A percentile compares a stretch with the other conserved stretches of the same genome.
Evolutionary conservation across 1,284 basidiomycete genomes (phyloP).

Genomic region (Stereum hirsutum): DNA sequence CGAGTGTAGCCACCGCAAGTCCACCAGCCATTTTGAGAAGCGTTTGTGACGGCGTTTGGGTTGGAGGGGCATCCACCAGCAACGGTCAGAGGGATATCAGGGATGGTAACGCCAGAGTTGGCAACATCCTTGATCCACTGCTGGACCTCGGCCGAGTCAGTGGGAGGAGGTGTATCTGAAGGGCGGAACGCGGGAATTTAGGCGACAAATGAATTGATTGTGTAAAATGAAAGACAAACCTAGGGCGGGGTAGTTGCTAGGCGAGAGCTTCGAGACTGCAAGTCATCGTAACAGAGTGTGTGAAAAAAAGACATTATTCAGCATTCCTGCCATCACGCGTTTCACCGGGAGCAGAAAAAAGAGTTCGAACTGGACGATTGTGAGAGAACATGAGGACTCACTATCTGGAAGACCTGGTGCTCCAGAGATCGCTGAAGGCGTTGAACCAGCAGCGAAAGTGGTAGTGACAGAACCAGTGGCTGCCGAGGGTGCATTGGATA

Average conservation of each 20-base stretch:
- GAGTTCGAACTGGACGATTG: no score
- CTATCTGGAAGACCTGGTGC: conserved; percentile 44
- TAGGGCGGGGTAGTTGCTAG: conserved; percentile 59
- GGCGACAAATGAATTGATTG: no score
- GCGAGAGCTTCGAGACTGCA: conserved; percentile 29
- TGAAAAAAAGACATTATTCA: no score
- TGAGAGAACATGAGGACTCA: conserved; percentile 17
- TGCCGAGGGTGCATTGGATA: conserved; percentile 25
- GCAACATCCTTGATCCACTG: conserved; percentile 62
- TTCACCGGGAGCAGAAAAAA: no score
- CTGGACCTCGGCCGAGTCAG: conserved; percentile 60
- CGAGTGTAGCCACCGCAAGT: conserved; percentile 74
- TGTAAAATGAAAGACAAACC: no score
- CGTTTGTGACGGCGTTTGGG: conserved; percentile 42
- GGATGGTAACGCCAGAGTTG: conserved; percentile 45
- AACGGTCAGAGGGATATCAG: conserved; percentile 37
- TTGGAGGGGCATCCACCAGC: conserved; percentile 60
- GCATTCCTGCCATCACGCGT: no score
- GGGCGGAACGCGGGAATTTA: no score
- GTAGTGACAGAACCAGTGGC: conserved; percentile 31
- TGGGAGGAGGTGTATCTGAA: conserved; percentile 62
- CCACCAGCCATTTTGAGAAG: conserved; percentile 69
- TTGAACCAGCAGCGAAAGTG: conserved; percentile 30
- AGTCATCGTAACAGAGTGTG: no score
- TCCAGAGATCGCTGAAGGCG: conserved; percentile 32